Base-by-base conservation (phyloP, 352 stramenopile species). In the Pythium periplocum region DNA sequence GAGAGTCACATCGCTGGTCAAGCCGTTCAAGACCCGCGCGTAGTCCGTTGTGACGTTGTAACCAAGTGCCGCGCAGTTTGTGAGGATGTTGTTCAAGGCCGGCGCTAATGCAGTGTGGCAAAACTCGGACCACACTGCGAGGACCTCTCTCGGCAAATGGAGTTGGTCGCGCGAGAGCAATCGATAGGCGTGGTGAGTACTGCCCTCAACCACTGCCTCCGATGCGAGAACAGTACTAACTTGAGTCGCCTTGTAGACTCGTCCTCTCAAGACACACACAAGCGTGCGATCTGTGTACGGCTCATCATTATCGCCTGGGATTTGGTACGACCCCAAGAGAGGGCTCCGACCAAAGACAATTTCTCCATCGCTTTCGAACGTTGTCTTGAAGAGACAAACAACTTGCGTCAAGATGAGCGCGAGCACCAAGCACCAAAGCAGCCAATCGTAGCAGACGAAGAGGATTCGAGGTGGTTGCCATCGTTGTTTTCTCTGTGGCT, bases 271-370 rank as follows among this genome's bases (percentile, higher is more conserved):
- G 2, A 69, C 50, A 36, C 75, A 86, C 1, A 71, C 63, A 11
- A 83, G 45, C 5, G 57, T 60, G 1, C 72, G 70, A 48, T 83
- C 75, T 4, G 60, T 50, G 46, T 74, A 84, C 3, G 71, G 73
- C 30, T 73, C 58, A 37, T 86, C 75, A 47, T 78, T 86, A 0
- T 43, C 43, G 1, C 75, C 72, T 1, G 45, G 10, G 30, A 80
- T 60, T 62, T 59, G 26, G 12, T 45, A 65, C 6, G 51, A 36
- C 0, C 62, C 61, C 0, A 34, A 37, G 1, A 26, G 12, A 1
- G 58, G 57, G 12, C 54, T 40, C 34, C 44, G 40, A 0, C 68
- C 68, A 17, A 55, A 70, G 7, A 36, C 8, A 7, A 41, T 26
- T 26, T 26, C 17, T 26, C 17, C 17, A 26, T 26, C 17, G 17